phyloP scores from a whole-genome alignment of 176 grass and related monocot species.

The Sorghum bicolor region DNA sequence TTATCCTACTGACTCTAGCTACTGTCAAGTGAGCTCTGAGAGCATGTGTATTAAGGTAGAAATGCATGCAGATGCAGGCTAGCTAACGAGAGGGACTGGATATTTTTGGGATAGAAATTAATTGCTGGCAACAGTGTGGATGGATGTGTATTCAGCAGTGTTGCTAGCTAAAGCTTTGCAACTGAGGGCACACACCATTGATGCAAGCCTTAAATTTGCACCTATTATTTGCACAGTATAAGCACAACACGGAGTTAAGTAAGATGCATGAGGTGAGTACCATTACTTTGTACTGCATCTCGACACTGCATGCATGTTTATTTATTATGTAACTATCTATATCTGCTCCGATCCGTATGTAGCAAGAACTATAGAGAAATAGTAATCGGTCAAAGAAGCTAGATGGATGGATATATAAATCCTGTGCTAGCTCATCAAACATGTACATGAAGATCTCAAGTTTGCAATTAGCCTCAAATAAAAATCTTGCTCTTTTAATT shows the following conservation, averaged over 20 bases:
- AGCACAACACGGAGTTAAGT: constrained; percentile 29
- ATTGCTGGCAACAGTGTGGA: not conserved
- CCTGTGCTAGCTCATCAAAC: not conserved
- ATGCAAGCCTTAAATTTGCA: constrained; percentile 44
- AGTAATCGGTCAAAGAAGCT: not conserved
- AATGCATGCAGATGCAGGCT: constrained; percentile 7
- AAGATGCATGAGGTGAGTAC: constrained; percentile 10
- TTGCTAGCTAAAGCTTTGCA: constrained; percentile 10
- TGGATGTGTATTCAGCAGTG: not conserved
- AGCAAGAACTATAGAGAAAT: constrained; percentile 16
- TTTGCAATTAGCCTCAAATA: not conserved
- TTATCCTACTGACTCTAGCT: not conserved
- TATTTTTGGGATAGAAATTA: not conserved
- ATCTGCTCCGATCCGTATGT: not conserved
- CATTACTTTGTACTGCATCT: constrained; percentile 2
- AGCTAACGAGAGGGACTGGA: not conserved
- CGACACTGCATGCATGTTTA: not conserved
- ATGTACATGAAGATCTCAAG: constrained; percentile 6
- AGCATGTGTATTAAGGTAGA: not conserved
- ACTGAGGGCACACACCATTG: constrained; percentile 25
- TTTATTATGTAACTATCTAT: not conserved
- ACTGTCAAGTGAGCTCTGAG: not conserved
- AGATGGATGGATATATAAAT: not conserved
- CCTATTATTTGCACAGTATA: constrained; percentile 40
- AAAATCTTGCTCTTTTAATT: constrained; percentile 7